These are phyloP conservation scores for Neofusicoccum ribis DNA, from an alignment of 2,329 filamentous ascomycete species.

Conservation along the genomic window DNA sequence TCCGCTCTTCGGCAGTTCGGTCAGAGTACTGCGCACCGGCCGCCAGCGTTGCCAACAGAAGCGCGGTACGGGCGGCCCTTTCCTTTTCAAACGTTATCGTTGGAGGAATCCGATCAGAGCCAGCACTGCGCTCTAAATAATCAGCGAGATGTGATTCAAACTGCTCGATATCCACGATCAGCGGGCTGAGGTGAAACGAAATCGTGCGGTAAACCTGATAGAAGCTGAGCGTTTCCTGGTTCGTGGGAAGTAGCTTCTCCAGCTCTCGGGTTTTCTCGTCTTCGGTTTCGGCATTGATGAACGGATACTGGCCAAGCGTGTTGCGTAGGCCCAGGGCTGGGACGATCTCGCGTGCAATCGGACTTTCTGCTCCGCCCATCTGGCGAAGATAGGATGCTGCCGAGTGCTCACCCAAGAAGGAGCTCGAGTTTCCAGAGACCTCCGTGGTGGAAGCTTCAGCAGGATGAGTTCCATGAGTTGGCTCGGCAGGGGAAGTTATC, in stretches of 20 bases:
- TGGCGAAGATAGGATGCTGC: background rate
- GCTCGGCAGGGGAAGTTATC: background rate
- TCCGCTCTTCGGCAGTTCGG: background rate
- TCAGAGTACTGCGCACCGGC: slow-evolving; percentile 9
- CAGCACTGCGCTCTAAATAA: background rate
- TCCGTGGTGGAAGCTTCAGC: background rate
- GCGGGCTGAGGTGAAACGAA: background rate
- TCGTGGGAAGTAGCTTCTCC: background rate
- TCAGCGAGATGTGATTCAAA: background rate
- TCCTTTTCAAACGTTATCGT: background rate
- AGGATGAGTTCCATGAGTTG: background rate
- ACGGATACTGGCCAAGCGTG: slow-evolving; percentile 2
- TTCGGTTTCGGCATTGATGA: slow-evolving; percentile 9
- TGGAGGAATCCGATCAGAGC: background rate
- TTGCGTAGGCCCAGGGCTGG: slow-evolving; percentile 2
- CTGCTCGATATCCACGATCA: background rate
- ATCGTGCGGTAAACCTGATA: slow-evolving; percentile 1
- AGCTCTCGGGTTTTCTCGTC: background rate
- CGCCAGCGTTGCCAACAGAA: background rate
- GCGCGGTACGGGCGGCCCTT: background rate
- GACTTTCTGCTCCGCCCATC: slow-evolving; percentile 6
- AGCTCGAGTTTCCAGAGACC: background rate
- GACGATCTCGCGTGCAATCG: background rate
- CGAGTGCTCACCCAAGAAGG: slow-evolving; percentile 11
- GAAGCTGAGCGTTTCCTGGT: slow-evolving; percentile 1